Conservation (phyloP, 352 stramenopile genomes). For the Pythium biforme region DNA sequence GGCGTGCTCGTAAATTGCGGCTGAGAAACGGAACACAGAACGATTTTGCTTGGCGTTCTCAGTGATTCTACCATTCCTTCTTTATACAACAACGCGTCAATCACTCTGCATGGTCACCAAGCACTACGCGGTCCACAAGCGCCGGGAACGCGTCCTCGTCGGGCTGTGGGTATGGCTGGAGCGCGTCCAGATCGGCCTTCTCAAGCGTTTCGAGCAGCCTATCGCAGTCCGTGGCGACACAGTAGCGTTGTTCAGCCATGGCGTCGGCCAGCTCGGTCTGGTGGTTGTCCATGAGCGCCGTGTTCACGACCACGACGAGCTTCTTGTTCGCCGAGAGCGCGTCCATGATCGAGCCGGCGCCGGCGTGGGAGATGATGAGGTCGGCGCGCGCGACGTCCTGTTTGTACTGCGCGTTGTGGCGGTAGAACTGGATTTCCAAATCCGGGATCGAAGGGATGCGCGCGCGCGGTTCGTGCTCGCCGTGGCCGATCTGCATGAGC, state of each 20-base stretch:
- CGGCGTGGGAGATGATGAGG: slow-evolving; percentile 94
- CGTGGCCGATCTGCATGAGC: slow-evolving; percentile 84
- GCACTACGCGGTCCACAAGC: slow-evolving; percentile 60
- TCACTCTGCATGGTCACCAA: slow-evolving; percentile 6
- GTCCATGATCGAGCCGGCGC: slow-evolving; percentile 94
- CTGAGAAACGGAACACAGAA: background rate
- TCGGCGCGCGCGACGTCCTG: slow-evolving; percentile 89
- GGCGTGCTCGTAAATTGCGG: slow-evolving; percentile 11
- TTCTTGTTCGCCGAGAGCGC: slow-evolving; percentile 76
- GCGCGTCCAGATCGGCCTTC: slow-evolving; percentile 36
- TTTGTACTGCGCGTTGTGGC: slow-evolving; percentile 90
- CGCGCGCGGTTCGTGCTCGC: slow-evolving; percentile 43
- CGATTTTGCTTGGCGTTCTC: no score
- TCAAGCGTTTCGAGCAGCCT: slow-evolving; percentile 35
- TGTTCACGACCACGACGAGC: slow-evolving; percentile 94
- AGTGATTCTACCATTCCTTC: no score
- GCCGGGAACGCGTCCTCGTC: slow-evolving; percentile 66
- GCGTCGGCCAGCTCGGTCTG: slow-evolving; percentile 93
- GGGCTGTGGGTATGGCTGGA: slow-evolving; percentile 54
- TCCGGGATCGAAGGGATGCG: slow-evolving; percentile 26
- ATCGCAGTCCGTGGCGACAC: slow-evolving; percentile 50
- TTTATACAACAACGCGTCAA: background rate
- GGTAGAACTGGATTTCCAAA: slow-evolving; percentile 67
- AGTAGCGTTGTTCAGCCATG: slow-evolving; percentile 77
- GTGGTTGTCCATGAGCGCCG: slow-evolving; percentile 96